Evolutionary conservation across 129 eudicot genomes (phyloP), one percentile per base, ranked within the genome.

Genomic region (Ambrosia artemisiifolia): DNA sequence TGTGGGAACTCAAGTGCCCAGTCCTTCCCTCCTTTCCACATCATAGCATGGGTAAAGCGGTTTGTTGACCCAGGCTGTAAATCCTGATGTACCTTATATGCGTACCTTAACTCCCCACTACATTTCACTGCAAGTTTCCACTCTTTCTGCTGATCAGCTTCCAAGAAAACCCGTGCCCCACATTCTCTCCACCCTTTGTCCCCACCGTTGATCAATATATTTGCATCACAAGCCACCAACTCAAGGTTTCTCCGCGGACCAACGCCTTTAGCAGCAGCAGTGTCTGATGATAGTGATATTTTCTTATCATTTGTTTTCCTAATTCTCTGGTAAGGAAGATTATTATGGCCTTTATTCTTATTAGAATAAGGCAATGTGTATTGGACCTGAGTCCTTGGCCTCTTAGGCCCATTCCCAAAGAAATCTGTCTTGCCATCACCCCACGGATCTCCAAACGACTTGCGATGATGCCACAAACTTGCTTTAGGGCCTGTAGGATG

Each of bases 11-110:
- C 96, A 67, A 93, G 76, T 28, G 82, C 80, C 98, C 98, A 93
- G 63, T 93, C 96, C 75, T 89, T 89, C 70, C 92, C 96, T 10
- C 95, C 98, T 87, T 89, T 93, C 96, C 98, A 93, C 92, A 89
- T 89, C 98, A 93, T 93, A 57, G 96, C 96, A 82, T 89, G 98
- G 3, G 98, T 89, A 76, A 77, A 89, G 57, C 96, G 92, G 75
- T 93, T 89, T 10, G 95, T 83, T 44, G 98, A 77, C 65, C 95
- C 96, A 10, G 93, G 85, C 70, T 87, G 96, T 63, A 87, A 83
- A 71, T 82, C 81, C 46, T 93, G 91, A 72, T 80, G 84, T 6
- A 88, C 96, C 73, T 89, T 93, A 68, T 85, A 80, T 11, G 90
- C 79, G 75, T 87, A 89, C 65, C 76, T 93, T 32, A 95, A 87